Percentiles rank a stretch among this genome's conserved stretches.
These are phyloP conservation scores for Pleoardoris graminearum DNA, from an alignment of 2,329 filamentous ascomycete species.

Conservation along the genomic window DNA sequence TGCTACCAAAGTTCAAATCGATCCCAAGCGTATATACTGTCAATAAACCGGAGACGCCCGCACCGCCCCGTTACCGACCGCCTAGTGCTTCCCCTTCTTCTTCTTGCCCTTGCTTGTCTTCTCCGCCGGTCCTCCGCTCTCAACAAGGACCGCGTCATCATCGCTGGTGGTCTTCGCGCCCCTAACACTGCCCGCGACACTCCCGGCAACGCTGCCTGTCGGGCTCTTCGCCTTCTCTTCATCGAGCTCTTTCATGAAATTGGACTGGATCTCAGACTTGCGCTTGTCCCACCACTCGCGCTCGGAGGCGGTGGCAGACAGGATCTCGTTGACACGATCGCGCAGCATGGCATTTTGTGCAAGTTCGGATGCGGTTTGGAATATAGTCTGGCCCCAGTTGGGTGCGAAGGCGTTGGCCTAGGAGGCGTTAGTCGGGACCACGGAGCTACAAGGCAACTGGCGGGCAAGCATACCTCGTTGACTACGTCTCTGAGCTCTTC, in stretches of 20 bases:
- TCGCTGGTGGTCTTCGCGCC: constrained; percentile 53
- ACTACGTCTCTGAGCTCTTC: constrained; percentile 94
- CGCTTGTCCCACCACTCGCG: constrained; percentile 93
- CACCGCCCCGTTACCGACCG: no score
- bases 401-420: constrained; percentile 89
- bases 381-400: constrained; percentile 92
- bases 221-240: constrained; percentile 50
- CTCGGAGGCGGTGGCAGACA: constrained; percentile 71
- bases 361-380: constrained; percentile 97
- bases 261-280: constrained; percentile 69
- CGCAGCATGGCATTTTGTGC: constrained; percentile 80
- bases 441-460: not conserved
- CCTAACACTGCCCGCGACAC: constrained; percentile 39
- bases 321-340: constrained; percentile 73
- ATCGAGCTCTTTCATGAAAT: constrained; percentile 85
- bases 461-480: constrained; percentile 68
- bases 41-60: not conserved
- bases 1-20: not conserved
- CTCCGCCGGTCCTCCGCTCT: constrained; percentile 57
- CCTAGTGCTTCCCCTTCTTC: constrained; percentile 68
- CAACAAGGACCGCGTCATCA: constrained; percentile 79
- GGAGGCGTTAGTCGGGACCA: constrained; percentile 22
- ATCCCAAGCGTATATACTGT: not conserved
- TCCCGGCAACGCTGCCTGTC: constrained; percentile 14
- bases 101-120: constrained; percentile 57